A percentile compares a stretch with the other conserved stretches of the same genome.
These are phyloP conservation scores for Hymenoscyphus infarciens DNA, from an alignment of 2,329 filamentous ascomycete species.

Conservation along the genomic window DNA sequence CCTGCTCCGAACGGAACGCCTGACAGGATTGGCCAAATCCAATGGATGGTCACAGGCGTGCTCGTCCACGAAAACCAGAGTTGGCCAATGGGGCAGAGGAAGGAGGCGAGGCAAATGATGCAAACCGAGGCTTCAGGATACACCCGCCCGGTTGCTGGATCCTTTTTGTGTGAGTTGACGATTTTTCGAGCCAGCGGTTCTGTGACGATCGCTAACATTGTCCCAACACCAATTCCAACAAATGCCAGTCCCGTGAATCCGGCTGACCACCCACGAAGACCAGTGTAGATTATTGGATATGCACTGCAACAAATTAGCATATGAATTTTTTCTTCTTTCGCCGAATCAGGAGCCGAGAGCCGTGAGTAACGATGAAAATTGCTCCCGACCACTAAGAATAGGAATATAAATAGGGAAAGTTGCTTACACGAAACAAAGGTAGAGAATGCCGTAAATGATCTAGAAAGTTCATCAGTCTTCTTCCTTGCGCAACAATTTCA, in stretches of 20 bases:
- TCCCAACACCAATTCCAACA: constrained; percentile 64
- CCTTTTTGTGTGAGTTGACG: constrained; percentile 71
- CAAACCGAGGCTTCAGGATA: constrained; percentile 78
- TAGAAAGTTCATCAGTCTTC: constrained; percentile 7
- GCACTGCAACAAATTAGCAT: constrained; percentile 39
- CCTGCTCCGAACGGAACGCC: constrained; percentile 77
- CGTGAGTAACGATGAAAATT: too few species aligned
- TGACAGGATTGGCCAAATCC: constrained; percentile 74
- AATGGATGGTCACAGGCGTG: constrained; percentile 71
- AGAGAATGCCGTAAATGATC: constrained; percentile 80
- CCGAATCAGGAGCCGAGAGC: too few species aligned
- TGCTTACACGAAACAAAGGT: constrained; percentile 72
- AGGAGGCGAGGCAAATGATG: constrained; percentile 72
- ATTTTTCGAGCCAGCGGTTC: constrained; percentile 73
- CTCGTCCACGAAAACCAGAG: constrained; percentile 88
- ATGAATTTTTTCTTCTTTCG: too few species aligned
- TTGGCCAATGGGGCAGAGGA: constrained; percentile 73
- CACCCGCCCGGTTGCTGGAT: constrained; percentile 69
- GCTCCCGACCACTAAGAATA: too few species aligned
- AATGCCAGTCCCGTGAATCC: constrained; percentile 76
- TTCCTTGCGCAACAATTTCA: background rate
- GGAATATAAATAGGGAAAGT: too few species aligned
- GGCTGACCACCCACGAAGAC: constrained; percentile 70
- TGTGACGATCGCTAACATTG: constrained; percentile 55
- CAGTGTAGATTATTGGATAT: constrained; percentile 78